A percentile compares a stretch with the other conserved stretches of the same genome.
These are phyloP conservation scores for Pseudomicrostroma phylloplanum DNA, from an alignment of 1,284 basidiomycete species.

Conservation along the genomic window DNA sequence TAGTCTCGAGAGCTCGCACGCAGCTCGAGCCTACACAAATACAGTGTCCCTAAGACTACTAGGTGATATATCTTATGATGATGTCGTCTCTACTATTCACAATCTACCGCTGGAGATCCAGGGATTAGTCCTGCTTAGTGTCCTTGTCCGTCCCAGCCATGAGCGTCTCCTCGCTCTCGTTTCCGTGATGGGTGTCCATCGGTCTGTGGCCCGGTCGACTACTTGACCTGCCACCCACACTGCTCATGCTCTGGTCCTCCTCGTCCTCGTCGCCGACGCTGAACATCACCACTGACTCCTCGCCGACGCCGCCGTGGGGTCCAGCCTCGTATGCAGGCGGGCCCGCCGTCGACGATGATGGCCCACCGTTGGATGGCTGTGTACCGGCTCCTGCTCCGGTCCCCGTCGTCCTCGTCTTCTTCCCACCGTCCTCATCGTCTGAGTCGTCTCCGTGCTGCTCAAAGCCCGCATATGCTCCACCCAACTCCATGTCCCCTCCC, in stretches of 20 bases:
- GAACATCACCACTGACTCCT: conserved; percentile 1
- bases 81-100: too few species aligned
- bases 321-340: neutral
- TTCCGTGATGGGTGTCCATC: neutral
- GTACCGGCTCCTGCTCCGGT: conserved; percentile 14
- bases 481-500: conserved; percentile 60
- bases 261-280: conserved; percentile 3
- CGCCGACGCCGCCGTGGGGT: neutral
- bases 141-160: neutral
- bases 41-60: too few species aligned
- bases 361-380: neutral
- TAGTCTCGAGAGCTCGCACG: too few species aligned
- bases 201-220: neutral
- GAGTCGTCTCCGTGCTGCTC: conserved; percentile 21
- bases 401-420: conserved; percentile 13
- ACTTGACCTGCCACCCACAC: neutral
- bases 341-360: neutral
- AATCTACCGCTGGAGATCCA: too few species aligned
- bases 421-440: conserved; percentile 28
- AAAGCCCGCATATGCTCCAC: neutral
- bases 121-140: too few species aligned
- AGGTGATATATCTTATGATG: too few species aligned
- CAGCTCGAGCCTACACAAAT: too few species aligned
- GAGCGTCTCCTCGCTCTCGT: conserved; percentile 5
- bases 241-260: neutral